Percentiles rank a stretch among this genome's conserved stretches.
Evolutionary conservation across 371 early-diverging fungal species (phyloP).

Genomic region (Racocetra persica): DNA sequence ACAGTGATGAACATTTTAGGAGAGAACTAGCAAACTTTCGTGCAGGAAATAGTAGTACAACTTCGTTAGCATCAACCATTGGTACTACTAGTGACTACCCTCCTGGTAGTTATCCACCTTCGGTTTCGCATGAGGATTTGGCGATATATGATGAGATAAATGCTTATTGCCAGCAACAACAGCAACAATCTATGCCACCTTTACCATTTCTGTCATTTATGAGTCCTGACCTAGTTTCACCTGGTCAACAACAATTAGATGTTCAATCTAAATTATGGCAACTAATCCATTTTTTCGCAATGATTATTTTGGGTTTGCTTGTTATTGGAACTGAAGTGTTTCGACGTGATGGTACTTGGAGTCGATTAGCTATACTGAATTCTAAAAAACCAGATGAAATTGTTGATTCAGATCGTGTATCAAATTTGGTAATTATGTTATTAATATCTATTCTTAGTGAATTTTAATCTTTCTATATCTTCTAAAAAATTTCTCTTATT

Average conservation of each 20-base stretch:
- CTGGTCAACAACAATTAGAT: not conserved
- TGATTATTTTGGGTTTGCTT: slow-evolving; percentile 23
- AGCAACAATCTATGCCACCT: not conserved
- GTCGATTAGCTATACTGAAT: slow-evolving; percentile 5
- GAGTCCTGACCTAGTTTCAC: not conserved
- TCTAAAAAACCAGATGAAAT: slow-evolving; percentile 1
- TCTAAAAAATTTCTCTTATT: not conserved
- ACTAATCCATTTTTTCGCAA: slow-evolving; percentile 33
- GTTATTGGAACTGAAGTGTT: not conserved
- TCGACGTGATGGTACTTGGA: slow-evolving; percentile 1
- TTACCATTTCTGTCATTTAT: slow-evolving; percentile 7
- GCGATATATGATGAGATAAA: slow-evolving; percentile 5
- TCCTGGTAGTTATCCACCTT: not conserved
- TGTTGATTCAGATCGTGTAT: not conserved
- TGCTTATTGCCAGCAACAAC: not conserved
- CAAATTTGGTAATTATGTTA: slow-evolving; percentile 1
- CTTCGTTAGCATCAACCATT: slow-evolving; percentile 22
- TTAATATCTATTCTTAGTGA: not conserved
- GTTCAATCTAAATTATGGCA: slow-evolving; percentile 35
- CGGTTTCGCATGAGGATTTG: not conserved
- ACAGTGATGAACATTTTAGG: slow-evolving; percentile 1
- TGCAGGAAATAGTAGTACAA: slow-evolving; percentile 20
- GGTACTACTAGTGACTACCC: not conserved
- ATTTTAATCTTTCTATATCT: not conserved
- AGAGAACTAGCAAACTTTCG: slow-evolving; percentile 3